Base-by-base conservation (phyloP, 352 stramenopile species). In the Labyrinthula sp. region DNA sequence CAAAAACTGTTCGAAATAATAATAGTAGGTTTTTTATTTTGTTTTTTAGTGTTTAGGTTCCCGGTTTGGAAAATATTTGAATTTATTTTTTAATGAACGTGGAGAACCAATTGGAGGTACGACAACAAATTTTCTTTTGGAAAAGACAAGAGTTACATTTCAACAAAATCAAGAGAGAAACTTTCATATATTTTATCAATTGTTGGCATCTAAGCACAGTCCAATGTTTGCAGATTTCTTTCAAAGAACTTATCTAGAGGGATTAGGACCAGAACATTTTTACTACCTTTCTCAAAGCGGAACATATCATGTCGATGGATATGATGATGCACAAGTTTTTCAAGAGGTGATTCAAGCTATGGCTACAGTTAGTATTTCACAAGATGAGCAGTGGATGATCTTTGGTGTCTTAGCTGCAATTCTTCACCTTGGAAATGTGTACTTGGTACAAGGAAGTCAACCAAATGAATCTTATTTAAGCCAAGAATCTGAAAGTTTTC, bases 61-160 rank as follows among this genome's bases (percentile, higher is more conserved):
- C 54, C 75, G 85, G 10, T 95, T 95, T 58, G 85, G 84, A 38
- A 94, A 94, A 59, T 95, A 90, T 40, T 94, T 94, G 63, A 81
- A 95, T 62, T 77, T 95, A 57, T 70, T 88, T 50, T 95, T 95
- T 59, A 77, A 67, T 25, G 21, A 28, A 15, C 56, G 70, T 18
- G 56, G 48, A 21, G 76, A 69, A 41, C 63, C 89, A 12, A 62
- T 90, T 4, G 66, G 77, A 25, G 77, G 75, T 15, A 75, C 76
- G 4, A 70, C 61, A 1, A 71, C 81, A 48, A 89, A 75, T 48
- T 90, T 89, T 54, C 38, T 91, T 46, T 66, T 91, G 24, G 79
- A 91, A 41, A 88, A 87, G 58, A 69, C 77, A 23, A 72, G 79
- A 8, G 61, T 91, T 4, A 65, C 66, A 12, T 76, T 70, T 38